Evolutionary conservation across 140 eudicot genomes (phyloP), one percentile per base, ranked within the genome.

Genomic region (Erigeron philadelphicus): DNA sequence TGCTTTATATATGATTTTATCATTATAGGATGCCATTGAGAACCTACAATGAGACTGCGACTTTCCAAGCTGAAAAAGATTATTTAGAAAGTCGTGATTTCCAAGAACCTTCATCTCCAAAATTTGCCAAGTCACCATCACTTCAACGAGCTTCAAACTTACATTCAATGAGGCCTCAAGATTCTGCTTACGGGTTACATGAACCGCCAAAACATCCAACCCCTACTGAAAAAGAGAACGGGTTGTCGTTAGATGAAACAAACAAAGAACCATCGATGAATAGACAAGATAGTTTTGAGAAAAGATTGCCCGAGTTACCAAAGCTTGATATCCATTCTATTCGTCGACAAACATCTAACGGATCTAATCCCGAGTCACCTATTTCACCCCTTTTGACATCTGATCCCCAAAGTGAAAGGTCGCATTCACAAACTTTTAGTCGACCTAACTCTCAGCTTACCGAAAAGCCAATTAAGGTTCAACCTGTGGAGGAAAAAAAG

Each of bases 201-300:
- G 96, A 88, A 66, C 88, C 96, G 55, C 98, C 98, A 52, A 75
- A 53, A 75, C 72, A 70, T 74, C 96, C 71, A 40, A 91, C 88
- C 77, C 97, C 92, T 25, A 82, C 88, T 0, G 96, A 92, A 76
- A 85, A 88, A 77, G 95, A 86, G 78, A 91, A 91, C 65, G 96
- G 95, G 21, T 48, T 49, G 23, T 63, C 94, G 53, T 12, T 82
- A 56, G 95, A 88, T 77, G 76, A 65, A 61, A 70, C 80, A 2
- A 83, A 86, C 65, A 91, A 82, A 77, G 98, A 88, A 70, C 95
- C 96, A 13, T 76, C 95, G 25, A 92, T 88, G 60, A 84, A 82
- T 75, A 86, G 95, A 66, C 98, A 92, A 76, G 98, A 92, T 76
- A 92, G 98, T 76, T 92, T 92, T 61, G 98, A 92, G 73, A 88